Evolutionary conservation across 495 filamentous ascomycete species (phyloP).

Genomic region (Trichoderma gamsii): DNA sequence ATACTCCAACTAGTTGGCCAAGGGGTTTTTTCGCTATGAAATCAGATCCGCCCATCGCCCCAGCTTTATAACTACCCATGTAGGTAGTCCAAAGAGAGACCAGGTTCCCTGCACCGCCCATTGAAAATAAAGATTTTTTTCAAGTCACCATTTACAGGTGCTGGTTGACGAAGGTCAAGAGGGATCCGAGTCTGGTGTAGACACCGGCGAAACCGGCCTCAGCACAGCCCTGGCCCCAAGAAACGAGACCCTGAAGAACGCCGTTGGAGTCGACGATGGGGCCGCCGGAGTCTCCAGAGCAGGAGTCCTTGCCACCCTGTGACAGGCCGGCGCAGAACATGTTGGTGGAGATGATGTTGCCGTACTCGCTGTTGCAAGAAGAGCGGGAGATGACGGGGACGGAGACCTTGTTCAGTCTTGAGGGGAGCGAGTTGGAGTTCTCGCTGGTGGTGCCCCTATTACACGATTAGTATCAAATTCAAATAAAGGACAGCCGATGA

Average conservation of each 20-base stretch:
- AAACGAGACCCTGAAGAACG: conserved; percentile 13
- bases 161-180: conserved; percentile 3
- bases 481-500: background rate
- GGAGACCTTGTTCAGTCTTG: conserved; percentile 19
- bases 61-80: background rate
- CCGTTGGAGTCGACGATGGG: conserved; percentile 18
- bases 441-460: conserved; percentile 18
- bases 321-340: conserved; percentile 20
- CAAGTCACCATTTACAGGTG: background rate
- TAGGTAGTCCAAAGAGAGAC: background rate
- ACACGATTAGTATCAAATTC: background rate
- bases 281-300: conserved; percentile 19
- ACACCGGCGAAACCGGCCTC: conserved; percentile 17
- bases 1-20: background rate
- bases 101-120: background rate
- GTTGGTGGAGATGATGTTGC: conserved; percentile 16
- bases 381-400: conserved; percentile 18
- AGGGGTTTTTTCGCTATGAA: background rate
- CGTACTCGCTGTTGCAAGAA: conserved; percentile 16
- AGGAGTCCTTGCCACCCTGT: conserved; percentile 21
- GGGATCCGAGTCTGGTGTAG: conserved; percentile 14
- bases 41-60: background rate
- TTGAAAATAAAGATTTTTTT: background rate
- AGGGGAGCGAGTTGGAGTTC: conserved; percentile 14
- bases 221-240: conserved; percentile 18